Evolutionary conservation across 2,329 filamentous ascomycete species (phyloP).

Genomic region (Fusarium sp.): DNA sequence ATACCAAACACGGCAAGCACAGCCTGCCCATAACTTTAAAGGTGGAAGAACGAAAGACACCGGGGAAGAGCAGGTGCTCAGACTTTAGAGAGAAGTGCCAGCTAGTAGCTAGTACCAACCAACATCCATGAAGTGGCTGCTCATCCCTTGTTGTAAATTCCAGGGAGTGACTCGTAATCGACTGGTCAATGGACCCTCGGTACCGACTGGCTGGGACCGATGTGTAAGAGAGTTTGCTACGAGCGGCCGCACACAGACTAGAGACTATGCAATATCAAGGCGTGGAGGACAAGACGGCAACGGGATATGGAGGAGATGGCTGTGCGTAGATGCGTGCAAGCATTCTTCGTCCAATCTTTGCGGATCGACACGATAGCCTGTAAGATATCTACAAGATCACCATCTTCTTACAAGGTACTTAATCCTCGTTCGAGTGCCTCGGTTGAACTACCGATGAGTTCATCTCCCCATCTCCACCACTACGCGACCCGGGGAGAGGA

Average conservation of each 20-base stretch:
- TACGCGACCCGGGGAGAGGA: conserved; percentile 17
- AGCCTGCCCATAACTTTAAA: conserved; percentile 8
- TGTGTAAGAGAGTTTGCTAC: conserved; percentile 43
- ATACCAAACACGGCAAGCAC: conserved; percentile 22
- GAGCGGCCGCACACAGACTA: conserved; percentile 35
- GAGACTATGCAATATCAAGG: conserved; percentile 34
- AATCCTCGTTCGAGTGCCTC: conserved; percentile 21
- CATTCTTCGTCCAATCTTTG: not conserved
- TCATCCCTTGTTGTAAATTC: conserved; percentile 40
- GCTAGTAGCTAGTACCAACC: conserved; percentile 12
- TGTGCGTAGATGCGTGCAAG: not conserved
- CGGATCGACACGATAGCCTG: not conserved
- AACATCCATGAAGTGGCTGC: conserved; percentile 36
- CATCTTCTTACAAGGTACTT: not conserved
- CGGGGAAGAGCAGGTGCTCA: conserved; percentile 25
- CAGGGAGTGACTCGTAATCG: conserved; percentile 39
- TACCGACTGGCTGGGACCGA: conserved; percentile 47
- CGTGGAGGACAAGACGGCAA: conserved; percentile 25
- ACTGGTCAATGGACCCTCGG: conserved; percentile 40
- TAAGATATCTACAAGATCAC: not conserved
- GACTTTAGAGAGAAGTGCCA: conserved; percentile 15
- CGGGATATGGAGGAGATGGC: conserved; percentile 15
- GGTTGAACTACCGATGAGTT: conserved; percentile 26
- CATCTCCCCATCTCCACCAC: conserved; percentile 40
- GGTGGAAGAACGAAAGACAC: conserved; percentile 3